Evolutionary conservation across 73 alveolate genomes (phyloP), one percentile per base, ranked within the genome.

Genomic region (Paraurostyla sp.): DNA sequence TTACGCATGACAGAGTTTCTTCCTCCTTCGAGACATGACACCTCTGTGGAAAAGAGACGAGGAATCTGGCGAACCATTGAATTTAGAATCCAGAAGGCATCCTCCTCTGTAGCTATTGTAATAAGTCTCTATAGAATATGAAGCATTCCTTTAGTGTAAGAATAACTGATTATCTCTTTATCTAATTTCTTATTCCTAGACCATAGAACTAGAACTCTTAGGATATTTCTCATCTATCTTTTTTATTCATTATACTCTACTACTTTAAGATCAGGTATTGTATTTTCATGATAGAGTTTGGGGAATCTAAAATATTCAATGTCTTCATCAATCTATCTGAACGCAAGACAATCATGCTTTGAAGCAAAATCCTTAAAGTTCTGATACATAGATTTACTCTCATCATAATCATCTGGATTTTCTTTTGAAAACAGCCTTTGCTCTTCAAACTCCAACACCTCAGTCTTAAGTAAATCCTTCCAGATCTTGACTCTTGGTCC

Each of bases 271-370:
- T 20, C 4, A 18, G 16, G 40, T 43, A 25, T 57, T 25, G 25
- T 57, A 22, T 48, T 57, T 73, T 73, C 87, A 45, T 50, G 71
- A 38, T 57, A 81, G 13, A 36, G 15, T 22, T 36, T 40, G n/a
- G 91, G 91, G 56, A 81, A 81, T 29, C 54, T n/a, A 40, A 30
- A 81, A 30, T 46, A 52, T 51, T 57, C 76, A 29, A 85, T 71
- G 54, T 85, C 93, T 33, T 85, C 93, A 50, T 85, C 93, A 16
- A 85, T 71, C 38, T 85, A 80, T 48, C 80, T 65, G 36, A 85
- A 85, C 1, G 93, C 93, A 23, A 85, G 22, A 25, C 83, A 65
- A 40, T 85, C 71, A 18, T 71, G 52, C 51, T 41, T 68, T 22
- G 30, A 25, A 43, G 60, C 56, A 36, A 32, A 48, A 3, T 73